Evolutionary conservation across 257 asterid species (phyloP).

Genomic region (Plantago major): DNA sequence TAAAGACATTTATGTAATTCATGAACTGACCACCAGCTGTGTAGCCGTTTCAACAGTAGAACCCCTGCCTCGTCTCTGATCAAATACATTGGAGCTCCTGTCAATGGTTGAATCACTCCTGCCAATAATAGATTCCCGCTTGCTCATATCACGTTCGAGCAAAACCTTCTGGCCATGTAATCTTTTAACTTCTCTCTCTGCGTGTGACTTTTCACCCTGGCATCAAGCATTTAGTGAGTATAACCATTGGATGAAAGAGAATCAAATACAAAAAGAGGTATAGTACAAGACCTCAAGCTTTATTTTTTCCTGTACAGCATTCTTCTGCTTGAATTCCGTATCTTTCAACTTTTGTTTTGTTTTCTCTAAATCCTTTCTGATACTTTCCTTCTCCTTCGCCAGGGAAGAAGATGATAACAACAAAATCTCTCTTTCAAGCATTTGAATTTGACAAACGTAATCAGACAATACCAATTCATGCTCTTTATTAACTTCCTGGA

Average conservation of each 20-base stretch:
- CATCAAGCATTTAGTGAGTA: conserved; percentile 11
- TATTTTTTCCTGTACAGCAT: conserved; percentile 82
- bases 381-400: conserved; percentile 80
- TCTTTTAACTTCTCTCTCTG: conserved; percentile 77
- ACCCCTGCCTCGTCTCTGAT: conserved; percentile 47
- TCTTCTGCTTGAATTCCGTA: conserved; percentile 79
- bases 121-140: conserved; percentile 60
- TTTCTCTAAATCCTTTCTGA: conserved; percentile 87
- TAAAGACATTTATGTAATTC: neutral
- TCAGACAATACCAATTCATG: conserved; percentile 60
- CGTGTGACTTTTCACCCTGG: conserved; percentile 86
- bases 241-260: conserved; percentile 15
- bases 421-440: conserved; percentile 56
- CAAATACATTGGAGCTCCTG: conserved; percentile 54
- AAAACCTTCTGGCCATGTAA: conserved; percentile 65
- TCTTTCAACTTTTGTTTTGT: conserved; percentile 79
- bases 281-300: conserved; percentile 75
- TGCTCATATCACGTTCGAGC: conserved; percentile 88
- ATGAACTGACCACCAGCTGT: conserved; percentile 31
- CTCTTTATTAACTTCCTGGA: conserved; percentile 54
- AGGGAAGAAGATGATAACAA: conserved; percentile 65
- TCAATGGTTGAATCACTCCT: conserved; percentile 58
- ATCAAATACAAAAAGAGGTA: conserved; percentile 19
- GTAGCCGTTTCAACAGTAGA: conserved; percentile 43
- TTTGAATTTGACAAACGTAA: conserved; percentile 43